A percentile compares a stretch with the other conserved stretches of the same genome.
Conservation (phyloP, 2,329 filamentous ascomycete species). For the Colletotrichum euphorbiae region DNA sequence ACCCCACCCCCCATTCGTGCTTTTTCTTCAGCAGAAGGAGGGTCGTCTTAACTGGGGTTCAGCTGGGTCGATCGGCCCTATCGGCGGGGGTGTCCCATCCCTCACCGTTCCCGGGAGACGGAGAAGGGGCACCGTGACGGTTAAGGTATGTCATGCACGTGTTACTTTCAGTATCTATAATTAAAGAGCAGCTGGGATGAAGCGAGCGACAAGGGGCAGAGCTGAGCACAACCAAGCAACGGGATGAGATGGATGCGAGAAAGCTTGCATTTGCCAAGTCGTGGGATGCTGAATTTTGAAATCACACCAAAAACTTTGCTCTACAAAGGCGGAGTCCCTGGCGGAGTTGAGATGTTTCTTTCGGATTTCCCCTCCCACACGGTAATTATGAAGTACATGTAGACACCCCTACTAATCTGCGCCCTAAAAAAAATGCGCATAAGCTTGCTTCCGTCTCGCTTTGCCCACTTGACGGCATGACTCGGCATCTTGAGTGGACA, state of each 20-base stretch:
- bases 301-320: background rate
- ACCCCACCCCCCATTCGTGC: conserved; percentile 5
- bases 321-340: conserved; percentile 8
- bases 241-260: background rate
- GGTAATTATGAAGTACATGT: no score
- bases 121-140: background rate
- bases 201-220: background rate
- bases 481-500: background rate
- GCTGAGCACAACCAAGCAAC: conserved; percentile 5
- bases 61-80: conserved; percentile 35
- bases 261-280: conserved; percentile 22
- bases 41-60: conserved; percentile 36
- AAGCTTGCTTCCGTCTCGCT: no score
- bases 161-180: no score
- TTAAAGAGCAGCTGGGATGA: background rate
- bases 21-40: conserved; percentile 10
- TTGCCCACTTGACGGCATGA: background rate
- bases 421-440: background rate
- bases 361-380: no score
- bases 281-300: conserved; percentile 12
- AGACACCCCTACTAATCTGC: no score
- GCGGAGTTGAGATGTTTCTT: conserved; percentile 10
- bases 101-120: conserved; percentile 22
- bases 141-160: conserved; percentile 3
- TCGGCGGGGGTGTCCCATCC: conserved; percentile 28